Conservation (phyloP, 2,329 filamentous ascomycete genomes). For the Pseudogymnoascus sp. region DNA sequence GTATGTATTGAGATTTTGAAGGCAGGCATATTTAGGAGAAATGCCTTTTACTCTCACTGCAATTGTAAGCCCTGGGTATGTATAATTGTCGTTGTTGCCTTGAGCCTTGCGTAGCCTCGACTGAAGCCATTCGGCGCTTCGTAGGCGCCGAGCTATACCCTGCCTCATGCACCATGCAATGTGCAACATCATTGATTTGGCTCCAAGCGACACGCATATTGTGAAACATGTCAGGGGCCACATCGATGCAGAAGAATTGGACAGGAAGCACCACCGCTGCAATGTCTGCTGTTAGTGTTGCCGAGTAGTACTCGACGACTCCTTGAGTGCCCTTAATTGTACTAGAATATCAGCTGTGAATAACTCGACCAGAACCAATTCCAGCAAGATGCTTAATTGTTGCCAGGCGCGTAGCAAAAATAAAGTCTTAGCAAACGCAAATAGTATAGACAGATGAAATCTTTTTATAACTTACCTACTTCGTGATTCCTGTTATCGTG, state of each 20-base stretch:
- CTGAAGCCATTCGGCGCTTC: not conserved
- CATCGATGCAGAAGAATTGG: not conserved
- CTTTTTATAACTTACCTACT: not conserved
- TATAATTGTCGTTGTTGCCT: not conserved
- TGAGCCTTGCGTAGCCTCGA: not conserved
- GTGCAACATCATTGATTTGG: not conserved
- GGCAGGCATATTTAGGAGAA: not conserved
- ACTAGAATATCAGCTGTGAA: not conserved
- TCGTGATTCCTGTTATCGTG: not conserved
- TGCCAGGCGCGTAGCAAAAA: not conserved
- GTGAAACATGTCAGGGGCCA: not conserved
- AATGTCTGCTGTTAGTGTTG: not conserved
- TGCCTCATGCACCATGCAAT: not conserved
- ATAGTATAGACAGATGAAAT: not conserved
- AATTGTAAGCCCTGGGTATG: not conserved
- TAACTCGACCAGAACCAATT: not conserved
- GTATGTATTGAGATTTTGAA: not conserved
- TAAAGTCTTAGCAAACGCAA: not conserved
- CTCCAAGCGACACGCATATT: not conserved
- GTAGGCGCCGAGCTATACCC: not conserved
- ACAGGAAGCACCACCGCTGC: not conserved
- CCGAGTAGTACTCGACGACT: not conserved
- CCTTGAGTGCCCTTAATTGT: not conserved
- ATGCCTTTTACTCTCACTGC: not conserved
- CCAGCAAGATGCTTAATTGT: not conserved